Base-by-base conservation (phyloP, 148 eudicot species). In the Rhododendron ovatum region DNA sequence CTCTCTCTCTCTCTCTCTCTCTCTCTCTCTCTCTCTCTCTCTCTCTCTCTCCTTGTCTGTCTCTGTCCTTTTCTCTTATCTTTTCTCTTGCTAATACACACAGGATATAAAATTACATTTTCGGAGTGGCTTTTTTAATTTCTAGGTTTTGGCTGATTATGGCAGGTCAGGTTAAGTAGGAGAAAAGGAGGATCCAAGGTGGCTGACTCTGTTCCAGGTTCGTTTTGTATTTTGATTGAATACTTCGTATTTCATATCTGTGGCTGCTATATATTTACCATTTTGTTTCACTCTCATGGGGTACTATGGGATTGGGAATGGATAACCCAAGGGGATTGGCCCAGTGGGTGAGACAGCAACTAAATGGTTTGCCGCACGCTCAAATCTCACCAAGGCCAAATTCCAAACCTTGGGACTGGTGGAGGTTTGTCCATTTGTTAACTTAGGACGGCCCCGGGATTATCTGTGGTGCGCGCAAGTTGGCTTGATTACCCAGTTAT, bases 131-230 rank as follows among this genome's bases (percentile, higher is more conserved):
- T 22, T 84, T 69, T 67, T 84, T 82, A 80, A 47, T 35, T 14
- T 74, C 51, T 80, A 28, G 88, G 47, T 87, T 89, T 67, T 41
- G 61, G 81, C 82, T 69, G 82, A 71, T 90, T 88, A 84, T 90
- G 85, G 84, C 96, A 93, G 98, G 91, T 82, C 48, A 84, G 86
- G 2, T 61, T 61, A 24, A 61, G 69, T 84, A 89, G 78, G 82
- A 71, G 63, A 61, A 91, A 91, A 78, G 80, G 53, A 41, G 94
- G 90, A 45, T 39, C 78, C 14, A 92, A 87, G 73, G 85, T 83
- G 37, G 90, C 43, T 2, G 91, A 88, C 85, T 91, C 90, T 86
- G 91, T 77, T 81, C 88, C 94, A 90, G 98, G 88, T 86, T 59
- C 61, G 43, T 95, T 93, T 48, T n/a, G 87, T 63, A 12, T 30